Base-by-base conservation (phyloP, 2,329 filamentous ascomycete genomes). In the Xylariaceae sp. region DNA sequence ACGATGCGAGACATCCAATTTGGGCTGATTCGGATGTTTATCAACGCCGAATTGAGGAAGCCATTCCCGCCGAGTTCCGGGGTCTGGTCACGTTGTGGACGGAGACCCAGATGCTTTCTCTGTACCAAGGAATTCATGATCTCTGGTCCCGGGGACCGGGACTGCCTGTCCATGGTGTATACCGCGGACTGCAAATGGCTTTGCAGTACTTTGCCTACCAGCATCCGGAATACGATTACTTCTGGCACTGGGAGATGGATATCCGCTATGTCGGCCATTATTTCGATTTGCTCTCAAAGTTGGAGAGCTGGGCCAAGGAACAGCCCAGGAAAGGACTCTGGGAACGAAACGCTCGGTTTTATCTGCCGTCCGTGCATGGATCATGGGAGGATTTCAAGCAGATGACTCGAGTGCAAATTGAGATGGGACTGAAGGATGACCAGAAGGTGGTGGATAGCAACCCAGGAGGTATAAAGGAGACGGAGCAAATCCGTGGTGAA, bases 191-290 rank as follows among this genome's bases (percentile, higher is more conserved):
- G 8, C 91, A 92, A 68, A 96, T 97, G 90, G 91, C 92, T 0
- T 87, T 97, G 78, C 92, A 97, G 70, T 89, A 93, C 73, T 97
- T 97, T 72, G 90, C 92, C 4, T 86, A 92, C 70, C 83, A 85
- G 68, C 92, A 96, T 73, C 89, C 90, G 1, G 92, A 96, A 72
- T 96, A 92, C 70, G 90, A 95, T 52, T 90, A 86, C 75, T 91
- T 92, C 74, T 96, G 92, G 92, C 90, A 96, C 66, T 95, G 92
- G 90, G 92, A 96, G 73, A 93, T 96, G 87, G 92, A 96, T 69
- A 85, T 92, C 50, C 87, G 91, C 35, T 96, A 95, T 73, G 94
- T 89, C 0, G 91, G 92, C 42, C 91, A 96, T 74, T 93, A 89
- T 77, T 92, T 88, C 65, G 84, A 90, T 62, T 74, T 90, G 17